These are phyloP conservation scores for Rhodotorula graminis DNA, from an alignment of 768 basidiomycete genomes.

Conservation along the genomic window DNA sequence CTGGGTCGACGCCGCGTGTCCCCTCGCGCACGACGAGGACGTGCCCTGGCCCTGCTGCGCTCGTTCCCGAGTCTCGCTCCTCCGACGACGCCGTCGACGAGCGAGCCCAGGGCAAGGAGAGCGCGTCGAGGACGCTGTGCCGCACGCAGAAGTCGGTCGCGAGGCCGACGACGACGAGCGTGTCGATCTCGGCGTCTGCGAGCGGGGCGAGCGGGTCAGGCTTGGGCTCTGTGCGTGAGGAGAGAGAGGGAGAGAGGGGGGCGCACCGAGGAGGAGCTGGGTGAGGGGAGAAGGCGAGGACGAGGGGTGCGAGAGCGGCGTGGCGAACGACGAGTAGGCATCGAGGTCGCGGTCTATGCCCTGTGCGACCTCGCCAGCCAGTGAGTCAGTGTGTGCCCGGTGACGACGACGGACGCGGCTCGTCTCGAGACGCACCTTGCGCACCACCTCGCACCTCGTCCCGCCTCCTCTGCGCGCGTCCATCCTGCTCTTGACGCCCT, in stretches of 20 bases:
- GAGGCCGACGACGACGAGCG: slow-evolving; percentile 60
- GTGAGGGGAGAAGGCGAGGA: not conserved
- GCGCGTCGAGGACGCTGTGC: slow-evolving; percentile 45
- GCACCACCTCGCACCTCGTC: slow-evolving; percentile 40
- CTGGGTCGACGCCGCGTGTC: slow-evolving; percentile 34
- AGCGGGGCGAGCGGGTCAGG: slow-evolving; percentile 8
- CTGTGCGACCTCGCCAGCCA: slow-evolving; percentile 27
- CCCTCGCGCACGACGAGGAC: slow-evolving; percentile 41
- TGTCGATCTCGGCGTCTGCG: slow-evolving; percentile 52
- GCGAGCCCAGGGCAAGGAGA: slow-evolving; percentile 37
- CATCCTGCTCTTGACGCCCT: slow-evolving; percentile 54
- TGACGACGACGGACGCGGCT: not conserved
- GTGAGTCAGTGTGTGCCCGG: no score
- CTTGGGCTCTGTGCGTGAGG: not conserved
- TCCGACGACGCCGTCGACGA: no score
- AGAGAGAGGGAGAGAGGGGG: not conserved
- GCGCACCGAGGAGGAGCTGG: slow-evolving; percentile 2
- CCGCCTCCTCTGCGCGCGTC: slow-evolving; percentile 46
- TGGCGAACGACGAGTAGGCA: slow-evolving; percentile 71
- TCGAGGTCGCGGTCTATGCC: slow-evolving; percentile 62
- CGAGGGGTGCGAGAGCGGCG: slow-evolving; percentile 17
- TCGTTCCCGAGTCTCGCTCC: no score
- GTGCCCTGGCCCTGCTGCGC: slow-evolving; percentile 45
- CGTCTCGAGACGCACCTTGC: slow-evolving; percentile 44
- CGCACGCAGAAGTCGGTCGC: slow-evolving; percentile 78